Percentiles rank a stretch among this genome's conserved stretches.
phyloP scores from a whole-genome alignment of 2,329 filamentous ascomycete species.

The Bipolaris gigantea region DNA sequence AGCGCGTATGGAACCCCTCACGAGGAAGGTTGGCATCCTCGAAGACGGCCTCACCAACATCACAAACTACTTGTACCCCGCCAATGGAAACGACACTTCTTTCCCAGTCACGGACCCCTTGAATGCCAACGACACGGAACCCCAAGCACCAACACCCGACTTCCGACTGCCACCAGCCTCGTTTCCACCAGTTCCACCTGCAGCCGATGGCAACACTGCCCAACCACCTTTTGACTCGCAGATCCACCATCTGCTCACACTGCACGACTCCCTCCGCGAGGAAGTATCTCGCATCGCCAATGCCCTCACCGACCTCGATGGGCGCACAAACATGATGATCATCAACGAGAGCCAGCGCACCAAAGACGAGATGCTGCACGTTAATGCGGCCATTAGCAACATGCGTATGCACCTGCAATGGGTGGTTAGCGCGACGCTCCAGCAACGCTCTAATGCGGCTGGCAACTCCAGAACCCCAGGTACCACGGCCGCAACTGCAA shows the following conservation, averaged over 20 bases:
- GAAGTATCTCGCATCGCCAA: slow-evolving; percentile 59
- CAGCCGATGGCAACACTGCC: slow-evolving; percentile 25
- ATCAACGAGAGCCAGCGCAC: slow-evolving; percentile 64
- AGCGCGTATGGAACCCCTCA: slow-evolving; percentile 47
- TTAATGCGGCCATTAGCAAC: slow-evolving; percentile 61
- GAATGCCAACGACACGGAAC: slow-evolving; percentile 36
- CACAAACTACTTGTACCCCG: slow-evolving; percentile 47
- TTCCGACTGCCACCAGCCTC: slow-evolving; percentile 41
- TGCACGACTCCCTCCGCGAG: slow-evolving; percentile 63
- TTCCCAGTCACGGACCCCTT: slow-evolving; percentile 39
- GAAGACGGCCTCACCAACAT: slow-evolving; percentile 50
- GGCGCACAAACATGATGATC: slow-evolving; percentile 62
- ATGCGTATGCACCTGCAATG: slow-evolving; percentile 65
- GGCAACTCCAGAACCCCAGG: slow-evolving; percentile 31
- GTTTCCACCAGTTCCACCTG: slow-evolving; percentile 35
- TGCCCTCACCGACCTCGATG: slow-evolving; percentile 61
- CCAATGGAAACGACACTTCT: slow-evolving; percentile 36
- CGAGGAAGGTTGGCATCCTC: slow-evolving; percentile 49
- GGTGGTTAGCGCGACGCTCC: slow-evolving; percentile 61
- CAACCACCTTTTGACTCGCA: slow-evolving; percentile 50
- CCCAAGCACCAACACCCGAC: slow-evolving; percentile 43
- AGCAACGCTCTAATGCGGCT: slow-evolving; percentile 41
- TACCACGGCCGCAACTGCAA: slow-evolving; percentile 25
- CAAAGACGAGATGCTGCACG: slow-evolving; percentile 64
- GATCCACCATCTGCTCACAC: slow-evolving; percentile 61